Percentiles rank a stretch among this genome's conserved stretches.
Conservation (phyloP, 2,329 filamentous ascomycete species). For the Aspergillus novofumigatus region DNA sequence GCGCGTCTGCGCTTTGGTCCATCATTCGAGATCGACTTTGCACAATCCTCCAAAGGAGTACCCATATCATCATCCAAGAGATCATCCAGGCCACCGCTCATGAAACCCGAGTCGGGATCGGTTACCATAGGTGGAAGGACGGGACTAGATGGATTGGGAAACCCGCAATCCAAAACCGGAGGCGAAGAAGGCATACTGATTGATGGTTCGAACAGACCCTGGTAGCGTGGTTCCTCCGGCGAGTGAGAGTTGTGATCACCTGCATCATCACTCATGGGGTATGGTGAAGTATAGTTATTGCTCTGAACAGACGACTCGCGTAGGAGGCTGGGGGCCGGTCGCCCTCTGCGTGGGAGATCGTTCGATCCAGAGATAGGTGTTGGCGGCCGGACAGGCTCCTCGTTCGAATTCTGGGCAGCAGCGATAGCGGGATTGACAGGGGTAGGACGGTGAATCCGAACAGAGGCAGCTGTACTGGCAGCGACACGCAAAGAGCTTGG, state of each 20-base stretch:
- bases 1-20: conserved; percentile 16
- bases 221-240: conserved; percentile 48
- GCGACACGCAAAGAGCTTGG: conserved; percentile 82
- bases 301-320: conserved; percentile 58
- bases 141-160: conserved; percentile 74
- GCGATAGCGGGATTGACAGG: conserved; percentile 38
- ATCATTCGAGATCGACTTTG: conserved; percentile 16
- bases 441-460: conserved; percentile 77
- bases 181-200: conserved; percentile 86
- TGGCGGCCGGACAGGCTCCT: conserved; percentile 45
- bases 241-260: conserved; percentile 47
- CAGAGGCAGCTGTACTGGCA: conserved; percentile 82
- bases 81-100: conserved; percentile 72
- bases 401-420: conserved; percentile 29
- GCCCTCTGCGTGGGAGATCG: conserved; percentile 27
- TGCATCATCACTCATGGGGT: conserved; percentile 33
- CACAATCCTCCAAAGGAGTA: conserved; percentile 24
- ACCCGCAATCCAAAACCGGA: conserved; percentile 64
- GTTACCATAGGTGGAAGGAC: conserved; percentile 58
- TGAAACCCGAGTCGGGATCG: conserved; percentile 71
- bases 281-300: conserved; percentile 39
- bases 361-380: conserved; percentile 39
- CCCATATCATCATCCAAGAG: conserved; percentile 58
- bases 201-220: conserved; percentile 60
- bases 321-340: conserved; percentile 50